Evolutionary conservation across 1,139 yeast genomes (phyloP).

Genomic region (Sugiyamaella novakii): DNA sequence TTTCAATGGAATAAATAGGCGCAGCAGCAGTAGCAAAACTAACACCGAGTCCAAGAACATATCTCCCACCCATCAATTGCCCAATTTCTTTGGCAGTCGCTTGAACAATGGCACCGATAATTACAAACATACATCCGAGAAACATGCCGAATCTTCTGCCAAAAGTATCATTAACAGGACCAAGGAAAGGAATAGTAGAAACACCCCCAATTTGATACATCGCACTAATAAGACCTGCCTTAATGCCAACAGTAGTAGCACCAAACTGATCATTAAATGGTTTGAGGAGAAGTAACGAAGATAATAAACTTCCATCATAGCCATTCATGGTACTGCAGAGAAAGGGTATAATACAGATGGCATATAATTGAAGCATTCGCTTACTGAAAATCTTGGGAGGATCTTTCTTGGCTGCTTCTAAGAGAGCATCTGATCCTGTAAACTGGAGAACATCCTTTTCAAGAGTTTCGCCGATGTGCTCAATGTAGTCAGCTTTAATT

Average conservation of each 20-base stretch:
- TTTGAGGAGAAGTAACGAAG: conserved; percentile 21
- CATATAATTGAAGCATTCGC: conserved; percentile 23
- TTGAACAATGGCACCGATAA: conserved; percentile 36
- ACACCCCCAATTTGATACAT: conserved; percentile 32
- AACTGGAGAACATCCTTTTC: conserved; percentile 11
- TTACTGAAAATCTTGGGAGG: conserved; percentile 9
- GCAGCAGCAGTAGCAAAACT: conserved; percentile 31
- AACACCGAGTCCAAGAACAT: conserved; percentile 32
- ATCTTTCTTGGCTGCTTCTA: conserved; percentile 11
- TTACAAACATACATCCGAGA: conserved; percentile 33
- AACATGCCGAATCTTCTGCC: conserved; percentile 29
- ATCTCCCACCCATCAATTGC: conserved; percentile 31
- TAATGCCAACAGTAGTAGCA: conserved; percentile 25
- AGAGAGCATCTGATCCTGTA: conserved; percentile 12
- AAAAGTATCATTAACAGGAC: conserved; percentile 26
- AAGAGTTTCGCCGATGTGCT: conserved; percentile 1
- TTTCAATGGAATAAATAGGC: conserved; percentile 30
- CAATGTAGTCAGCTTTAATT: conserved; percentile 9
- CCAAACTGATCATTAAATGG: conserved; percentile 25
- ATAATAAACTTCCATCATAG: conserved; percentile 28
- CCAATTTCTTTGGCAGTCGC: conserved; percentile 28
- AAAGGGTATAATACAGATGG: conserved; percentile 26
- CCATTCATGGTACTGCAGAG: conserved; percentile 28
- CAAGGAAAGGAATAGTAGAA: conserved; percentile 27
- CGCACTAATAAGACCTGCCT: conserved; percentile 27